These are phyloP conservation scores for Neurospora sp. DNA, from an alignment of 495 filamentous ascomycete genomes.

Conservation along the genomic window DNA sequence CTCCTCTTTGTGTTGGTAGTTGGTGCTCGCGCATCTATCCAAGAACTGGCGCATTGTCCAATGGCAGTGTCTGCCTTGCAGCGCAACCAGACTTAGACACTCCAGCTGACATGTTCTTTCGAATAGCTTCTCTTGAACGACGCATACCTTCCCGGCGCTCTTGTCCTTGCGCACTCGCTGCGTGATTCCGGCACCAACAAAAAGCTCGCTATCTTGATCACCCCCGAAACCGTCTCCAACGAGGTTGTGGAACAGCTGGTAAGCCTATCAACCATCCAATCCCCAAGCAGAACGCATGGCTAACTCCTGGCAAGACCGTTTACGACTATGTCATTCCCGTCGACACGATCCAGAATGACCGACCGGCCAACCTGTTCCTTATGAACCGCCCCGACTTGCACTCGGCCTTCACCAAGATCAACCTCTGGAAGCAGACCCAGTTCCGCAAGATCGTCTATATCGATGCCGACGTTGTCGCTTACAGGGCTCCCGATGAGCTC, in stretches of 20 bases:
- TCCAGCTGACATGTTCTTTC: conserved; percentile 16
- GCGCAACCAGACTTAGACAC: not conserved
- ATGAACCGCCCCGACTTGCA: conserved; percentile 87
- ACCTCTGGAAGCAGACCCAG: conserved; percentile 84
- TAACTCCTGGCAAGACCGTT: conserved; percentile 38
- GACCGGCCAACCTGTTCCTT: conserved; percentile 73
- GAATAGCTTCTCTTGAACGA: conserved; percentile 80
- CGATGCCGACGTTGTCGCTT: conserved; percentile 79
- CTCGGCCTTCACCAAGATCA: conserved; percentile 92
- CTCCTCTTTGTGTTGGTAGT: not conserved
- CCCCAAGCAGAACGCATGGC: not conserved
- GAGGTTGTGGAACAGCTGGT: conserved; percentile 70
- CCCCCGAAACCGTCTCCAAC: conserved; percentile 59
- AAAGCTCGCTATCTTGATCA: conserved; percentile 77
- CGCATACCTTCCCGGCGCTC: conserved; percentile 82
- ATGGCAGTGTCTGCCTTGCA: conserved; percentile 2
- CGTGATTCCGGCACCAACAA: conserved; percentile 83
- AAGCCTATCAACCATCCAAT: conserved; percentile 9
- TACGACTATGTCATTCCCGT: conserved; percentile 89
- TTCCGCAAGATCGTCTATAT: conserved; percentile 87
- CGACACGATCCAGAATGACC: conserved; percentile 59
- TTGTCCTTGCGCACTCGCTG: conserved; percentile 88
- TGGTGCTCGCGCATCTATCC: not conserved
- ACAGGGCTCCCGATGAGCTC: conserved; percentile 86
- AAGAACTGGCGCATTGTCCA: not conserved